Evolutionary conservation across 208 protist species (phyloP).

Genomic region (Crithidia thermophila): DNA sequence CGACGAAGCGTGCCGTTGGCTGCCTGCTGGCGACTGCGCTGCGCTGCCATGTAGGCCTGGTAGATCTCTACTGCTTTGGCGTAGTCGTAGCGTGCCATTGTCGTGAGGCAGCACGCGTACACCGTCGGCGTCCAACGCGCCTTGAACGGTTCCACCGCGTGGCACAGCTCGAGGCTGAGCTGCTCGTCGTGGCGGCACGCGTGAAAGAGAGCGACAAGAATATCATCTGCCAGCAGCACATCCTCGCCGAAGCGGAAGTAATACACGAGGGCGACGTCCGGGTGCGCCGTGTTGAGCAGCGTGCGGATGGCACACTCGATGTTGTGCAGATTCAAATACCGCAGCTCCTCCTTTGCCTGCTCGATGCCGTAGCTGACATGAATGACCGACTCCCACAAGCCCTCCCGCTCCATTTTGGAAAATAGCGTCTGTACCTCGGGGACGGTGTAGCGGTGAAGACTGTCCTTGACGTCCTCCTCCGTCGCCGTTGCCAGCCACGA

Average conservation of each 20-base stretch:
- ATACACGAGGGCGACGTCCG: constrained; percentile 50
- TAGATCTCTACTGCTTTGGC: constrained; percentile 56
- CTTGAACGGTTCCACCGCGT: constrained; percentile 49
- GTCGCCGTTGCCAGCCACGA: constrained; percentile 36
- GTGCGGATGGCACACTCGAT: constrained; percentile 58
- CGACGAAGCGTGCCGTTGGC: constrained; percentile 17
- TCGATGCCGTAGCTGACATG: constrained; percentile 56
- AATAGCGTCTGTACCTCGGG: constrained; percentile 62
- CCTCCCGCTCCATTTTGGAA: constrained; percentile 55
- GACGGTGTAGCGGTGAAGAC: constrained; percentile 37
- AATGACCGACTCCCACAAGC: constrained; percentile 66
- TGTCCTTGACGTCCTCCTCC: constrained; percentile 38
- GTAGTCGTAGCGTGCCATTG: constrained; percentile 55
- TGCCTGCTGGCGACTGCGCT: constrained; percentile 2
- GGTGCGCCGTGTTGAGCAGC: constrained; percentile 43
- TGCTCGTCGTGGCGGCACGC: constrained; percentile 43
- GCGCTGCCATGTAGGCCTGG: constrained; percentile 37
- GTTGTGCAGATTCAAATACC: constrained; percentile 58
- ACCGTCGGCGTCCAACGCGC: constrained; percentile 57
- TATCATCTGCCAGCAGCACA: constrained; percentile 65
- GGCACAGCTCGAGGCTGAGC: constrained; percentile 54
- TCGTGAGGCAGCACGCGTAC: constrained; percentile 81
- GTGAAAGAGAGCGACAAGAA: constrained; percentile 70
- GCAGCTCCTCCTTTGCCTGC: constrained; percentile 31
- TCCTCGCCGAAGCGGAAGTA: constrained; percentile 68